These are phyloP conservation scores for Guillardia theta DNA, from an alignment of 78 protist genomes.

Conservation along the genomic window DNA sequence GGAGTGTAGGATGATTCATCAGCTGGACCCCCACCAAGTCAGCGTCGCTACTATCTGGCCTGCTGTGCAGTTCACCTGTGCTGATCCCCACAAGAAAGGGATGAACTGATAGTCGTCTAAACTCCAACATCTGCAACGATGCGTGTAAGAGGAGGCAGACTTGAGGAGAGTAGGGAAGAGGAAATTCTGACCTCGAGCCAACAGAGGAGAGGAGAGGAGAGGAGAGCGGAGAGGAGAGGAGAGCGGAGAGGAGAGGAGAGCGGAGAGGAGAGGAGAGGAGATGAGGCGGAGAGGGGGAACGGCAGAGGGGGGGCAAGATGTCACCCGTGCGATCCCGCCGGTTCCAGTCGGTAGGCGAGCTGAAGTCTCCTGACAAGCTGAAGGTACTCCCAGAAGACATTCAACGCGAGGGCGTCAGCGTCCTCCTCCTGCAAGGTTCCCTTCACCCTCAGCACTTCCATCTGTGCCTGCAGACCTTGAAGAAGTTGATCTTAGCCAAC, in stretches of 20 bases:
- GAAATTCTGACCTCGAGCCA: not conserved
- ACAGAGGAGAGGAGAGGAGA: too few relatives aligned
- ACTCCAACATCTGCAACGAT: constrained; percentile 15
- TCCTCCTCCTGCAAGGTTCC: too few relatives aligned
- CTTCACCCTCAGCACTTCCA: too few relatives aligned
- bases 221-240: too few relatives aligned
- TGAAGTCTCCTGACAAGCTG: not conserved
- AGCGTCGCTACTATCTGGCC: too few relatives aligned
- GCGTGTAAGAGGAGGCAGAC: not conserved
- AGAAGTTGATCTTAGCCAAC: not conserved
- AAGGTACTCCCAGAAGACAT: not conserved
- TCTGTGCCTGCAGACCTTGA: not conserved
- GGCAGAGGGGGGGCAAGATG: too few relatives aligned
- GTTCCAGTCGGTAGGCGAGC: not conserved
- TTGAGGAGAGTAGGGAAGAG: not conserved
- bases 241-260: too few relatives aligned
- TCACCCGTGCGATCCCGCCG: not conserved
- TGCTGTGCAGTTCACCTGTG: constrained; percentile 36
- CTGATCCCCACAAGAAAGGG: constrained; percentile 41
- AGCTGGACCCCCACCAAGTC: too few relatives aligned
- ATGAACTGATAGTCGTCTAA: constrained; percentile 44
- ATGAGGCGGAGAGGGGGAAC: too few relatives aligned
- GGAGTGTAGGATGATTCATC: too few relatives aligned
- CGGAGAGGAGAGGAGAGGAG: too few relatives aligned
- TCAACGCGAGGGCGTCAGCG: not conserved